Evolutionary conservation across 2,329 filamentous ascomycete genomes (phyloP).

Genomic region (Beauveria scarabaeidicola): DNA sequence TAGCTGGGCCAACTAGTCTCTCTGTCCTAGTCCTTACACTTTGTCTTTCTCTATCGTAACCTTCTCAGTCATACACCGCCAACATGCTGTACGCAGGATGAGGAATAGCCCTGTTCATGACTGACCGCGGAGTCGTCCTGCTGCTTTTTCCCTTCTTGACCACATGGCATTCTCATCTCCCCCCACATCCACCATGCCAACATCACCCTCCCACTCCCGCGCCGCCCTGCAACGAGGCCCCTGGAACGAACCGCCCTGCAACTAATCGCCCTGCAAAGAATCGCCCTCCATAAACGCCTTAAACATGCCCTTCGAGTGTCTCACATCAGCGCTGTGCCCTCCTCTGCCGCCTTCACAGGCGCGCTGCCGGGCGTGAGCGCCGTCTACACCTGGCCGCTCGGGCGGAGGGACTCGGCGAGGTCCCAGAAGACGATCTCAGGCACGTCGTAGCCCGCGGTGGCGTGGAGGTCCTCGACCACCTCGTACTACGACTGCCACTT

Average conservation of each 20-base stretch:
- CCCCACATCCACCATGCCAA: slow-evolving; percentile 18
- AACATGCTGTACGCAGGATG: slow-evolving; percentile 50
- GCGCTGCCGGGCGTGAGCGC: slow-evolving; percentile 17
- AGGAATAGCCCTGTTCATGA: slow-evolving; percentile 41
- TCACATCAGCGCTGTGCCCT: slow-evolving; percentile 41
- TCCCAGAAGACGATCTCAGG: slow-evolving; percentile 56
- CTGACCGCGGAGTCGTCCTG: slow-evolving; percentile 32
- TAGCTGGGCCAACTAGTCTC: too few relatives aligned
- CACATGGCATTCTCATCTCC: slow-evolving; percentile 13
- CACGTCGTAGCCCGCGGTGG: slow-evolving; percentile 45
- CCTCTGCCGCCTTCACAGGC: slow-evolving; percentile 36
- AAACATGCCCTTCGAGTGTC: slow-evolving; percentile 51
- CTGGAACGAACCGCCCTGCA: too few relatives aligned
- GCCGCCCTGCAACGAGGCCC: too few relatives aligned
- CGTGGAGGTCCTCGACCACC: slow-evolving; percentile 39
- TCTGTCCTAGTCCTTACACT: too few relatives aligned
- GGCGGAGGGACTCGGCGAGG: slow-evolving; percentile 19
- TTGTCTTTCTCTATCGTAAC: too few relatives aligned
- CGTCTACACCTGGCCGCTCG: not conserved
- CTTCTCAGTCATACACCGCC: slow-evolving; percentile 24
- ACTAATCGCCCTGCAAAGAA: slow-evolving; percentile 30
- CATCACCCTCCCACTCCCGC: slow-evolving; percentile 20
- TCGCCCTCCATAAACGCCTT: slow-evolving; percentile 48
- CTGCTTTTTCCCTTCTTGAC: slow-evolving; percentile 12
- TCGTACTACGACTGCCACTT: slow-evolving; percentile 40